Conservation (phyloP, 495 filamentous ascomycete genomes). For the Penicillium crystallinum region DNA sequence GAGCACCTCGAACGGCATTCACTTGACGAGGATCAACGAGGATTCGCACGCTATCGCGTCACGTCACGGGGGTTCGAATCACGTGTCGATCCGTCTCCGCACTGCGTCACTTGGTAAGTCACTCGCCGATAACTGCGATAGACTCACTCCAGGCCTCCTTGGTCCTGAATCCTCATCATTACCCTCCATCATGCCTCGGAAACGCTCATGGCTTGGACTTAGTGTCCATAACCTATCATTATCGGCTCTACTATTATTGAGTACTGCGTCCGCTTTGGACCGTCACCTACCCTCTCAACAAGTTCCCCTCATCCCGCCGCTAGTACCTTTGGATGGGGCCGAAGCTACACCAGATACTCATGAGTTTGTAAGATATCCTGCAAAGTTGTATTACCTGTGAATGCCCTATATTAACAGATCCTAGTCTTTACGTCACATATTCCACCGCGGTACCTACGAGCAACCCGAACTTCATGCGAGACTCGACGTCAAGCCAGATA, state of each 20-base stretch:
- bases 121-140: slow-evolving; percentile 8
- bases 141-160: slow-evolving; percentile 14
- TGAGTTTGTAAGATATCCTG: slow-evolving; percentile 35
- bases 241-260: slow-evolving; percentile 19
- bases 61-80: slow-evolving; percentile 14
- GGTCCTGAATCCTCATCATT: slow-evolving; percentile 1
- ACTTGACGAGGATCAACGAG: neutral
- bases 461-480: slow-evolving; percentile 70
- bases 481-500: slow-evolving; percentile 63
- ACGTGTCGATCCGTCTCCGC: slow-evolving; percentile 18
- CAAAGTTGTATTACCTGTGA: neutral
- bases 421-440: slow-evolving; percentile 81
- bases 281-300: slow-evolving; percentile 11
- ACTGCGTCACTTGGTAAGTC: slow-evolving; percentile 29
- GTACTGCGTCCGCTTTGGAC: slow-evolving; percentile 23
- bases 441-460: slow-evolving; percentile 74
- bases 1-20: neutral
- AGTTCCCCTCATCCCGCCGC: slow-evolving; percentile 31
- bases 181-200: slow-evolving; percentile 15
- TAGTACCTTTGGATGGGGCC: slow-evolving; percentile 22
- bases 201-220: slow-evolving; percentile 8
- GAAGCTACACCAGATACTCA: slow-evolving; percentile 19
- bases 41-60: neutral
- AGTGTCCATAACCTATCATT: slow-evolving; percentile 19
- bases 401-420: slow-evolving; percentile 6